Percentiles rank a stretch among this genome's conserved stretches.
Conservation (phyloP, 768 basidiomycete species). For the Nidula microcarpa region DNA sequence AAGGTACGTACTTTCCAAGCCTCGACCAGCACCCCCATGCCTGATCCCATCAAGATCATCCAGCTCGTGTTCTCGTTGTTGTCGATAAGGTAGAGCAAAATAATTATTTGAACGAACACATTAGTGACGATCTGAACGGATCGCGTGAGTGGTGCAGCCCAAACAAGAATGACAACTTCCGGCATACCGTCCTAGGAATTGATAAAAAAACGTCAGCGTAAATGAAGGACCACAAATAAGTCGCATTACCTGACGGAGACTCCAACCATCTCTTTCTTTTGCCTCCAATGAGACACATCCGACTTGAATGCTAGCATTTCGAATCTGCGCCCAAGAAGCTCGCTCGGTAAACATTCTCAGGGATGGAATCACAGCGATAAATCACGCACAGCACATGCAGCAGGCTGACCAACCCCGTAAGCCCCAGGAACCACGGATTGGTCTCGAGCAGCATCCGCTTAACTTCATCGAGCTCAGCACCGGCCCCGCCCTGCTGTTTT, state of each 20-base stretch:
- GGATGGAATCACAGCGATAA: constrained; percentile 3
- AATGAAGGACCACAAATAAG: not conserved
- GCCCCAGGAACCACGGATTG: constrained; percentile 81
- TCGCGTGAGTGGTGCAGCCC: constrained; percentile 3
- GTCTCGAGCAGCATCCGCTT: constrained; percentile 92
- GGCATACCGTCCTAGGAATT: not conserved
- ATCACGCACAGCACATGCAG: constrained; percentile 78
- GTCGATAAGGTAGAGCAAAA: constrained; percentile 91
- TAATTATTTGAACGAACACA: constrained; percentile 87
- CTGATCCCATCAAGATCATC: constrained; percentile 94
- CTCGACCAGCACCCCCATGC: constrained; percentile 79
- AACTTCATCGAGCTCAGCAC: constrained; percentile 87
- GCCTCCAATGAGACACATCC: constrained; percentile 93
- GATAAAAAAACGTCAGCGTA: not conserved
- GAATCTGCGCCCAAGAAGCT: constrained; percentile 53
- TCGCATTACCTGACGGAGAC: constrained; percentile 80
- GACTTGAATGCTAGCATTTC: constrained; percentile 96
- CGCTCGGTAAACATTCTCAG: not conserved
- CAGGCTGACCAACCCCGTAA: constrained; percentile 82
- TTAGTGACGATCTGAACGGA: constrained; percentile 72
- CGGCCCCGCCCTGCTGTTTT: constrained; percentile 64
- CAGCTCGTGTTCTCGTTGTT: constrained; percentile 94
- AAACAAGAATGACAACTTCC: not conserved
- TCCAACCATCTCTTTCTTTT: constrained; percentile 92
- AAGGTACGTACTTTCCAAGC: constrained; percentile 79